Conservation (phyloP, 2,329 filamentous ascomycete genomes). For the Paecilomyces dactylethromorphus region DNA sequence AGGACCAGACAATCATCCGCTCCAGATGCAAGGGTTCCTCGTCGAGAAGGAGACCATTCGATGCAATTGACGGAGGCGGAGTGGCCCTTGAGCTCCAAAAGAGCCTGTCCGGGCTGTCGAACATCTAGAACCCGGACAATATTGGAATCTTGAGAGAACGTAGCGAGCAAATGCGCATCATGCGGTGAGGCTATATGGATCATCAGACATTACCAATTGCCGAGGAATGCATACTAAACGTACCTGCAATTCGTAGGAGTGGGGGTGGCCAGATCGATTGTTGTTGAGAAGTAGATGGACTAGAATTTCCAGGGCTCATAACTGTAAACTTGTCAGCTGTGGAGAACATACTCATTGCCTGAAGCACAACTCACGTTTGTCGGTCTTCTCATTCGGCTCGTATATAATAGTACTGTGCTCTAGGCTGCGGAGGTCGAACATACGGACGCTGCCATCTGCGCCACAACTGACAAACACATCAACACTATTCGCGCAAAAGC, state of each 20-base stretch:
- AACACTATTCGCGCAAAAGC: conserved; percentile 97
- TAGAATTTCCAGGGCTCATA: conserved; percentile 50
- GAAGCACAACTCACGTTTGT: conserved; percentile 47
- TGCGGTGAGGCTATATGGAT: conserved; percentile 68
- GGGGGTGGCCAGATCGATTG: conserved; percentile 52
- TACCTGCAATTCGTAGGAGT: conserved; percentile 38
- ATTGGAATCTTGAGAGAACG: conserved; percentile 88
- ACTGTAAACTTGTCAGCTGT: conserved; percentile 21
- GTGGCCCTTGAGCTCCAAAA: conserved; percentile 89
- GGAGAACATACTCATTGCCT: conserved; percentile 3
- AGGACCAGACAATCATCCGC: conserved; percentile 88
- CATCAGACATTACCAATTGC: conserved; percentile 5
- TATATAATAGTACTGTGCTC: conserved; percentile 99
- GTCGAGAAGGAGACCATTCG: conserved; percentile 85
- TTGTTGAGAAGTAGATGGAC: conserved; percentile 64
- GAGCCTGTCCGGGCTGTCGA: conserved; percentile 87
- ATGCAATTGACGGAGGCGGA: conserved; percentile 80
- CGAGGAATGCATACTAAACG: conserved; percentile 4
- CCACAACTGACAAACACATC: conserved; percentile 98
- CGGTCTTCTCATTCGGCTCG: conserved; percentile 83
- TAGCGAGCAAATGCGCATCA: conserved; percentile 92
- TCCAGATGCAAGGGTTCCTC: conserved; percentile 84
- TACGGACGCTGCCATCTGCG: conserved; percentile 92
- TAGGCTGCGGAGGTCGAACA: conserved; percentile 94
- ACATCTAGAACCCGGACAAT: conserved; percentile 93